These are phyloP conservation scores for Magnaporthiopsis poae DNA, from an alignment of 2,329 filamentous ascomycete species.

Conservation along the genomic window DNA sequence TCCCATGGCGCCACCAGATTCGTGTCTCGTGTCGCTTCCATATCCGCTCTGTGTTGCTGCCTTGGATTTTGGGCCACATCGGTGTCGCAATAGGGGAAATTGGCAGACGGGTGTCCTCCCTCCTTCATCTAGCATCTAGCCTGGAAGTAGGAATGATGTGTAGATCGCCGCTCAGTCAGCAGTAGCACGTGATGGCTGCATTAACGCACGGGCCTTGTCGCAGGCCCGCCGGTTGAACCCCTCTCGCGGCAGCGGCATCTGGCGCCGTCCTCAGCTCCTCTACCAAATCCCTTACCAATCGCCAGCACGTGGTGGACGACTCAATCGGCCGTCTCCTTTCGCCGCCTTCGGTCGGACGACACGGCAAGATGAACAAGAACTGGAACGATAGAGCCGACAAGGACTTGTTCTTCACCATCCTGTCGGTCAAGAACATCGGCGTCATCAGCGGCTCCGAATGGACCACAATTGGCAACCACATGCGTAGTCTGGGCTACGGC, in stretches of 20 bases:
- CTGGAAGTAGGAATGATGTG: neutral
- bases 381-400: constrained; percentile 54
- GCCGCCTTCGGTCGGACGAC: neutral
- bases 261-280: constrained; percentile 10
- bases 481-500: constrained; percentile 49
- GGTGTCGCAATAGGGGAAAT: neutral
- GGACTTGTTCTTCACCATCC: constrained; percentile 53
- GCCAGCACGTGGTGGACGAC: constrained; percentile 7
- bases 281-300: constrained; percentile 18
- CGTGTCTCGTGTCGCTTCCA: neutral
- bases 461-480: constrained; percentile 51
- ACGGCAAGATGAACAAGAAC: constrained; percentile 43
- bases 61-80: neutral
- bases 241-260: neutral
- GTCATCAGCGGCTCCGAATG: constrained; percentile 54
- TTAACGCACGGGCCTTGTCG: neutral
- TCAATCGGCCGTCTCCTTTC: constrained; percentile 3
- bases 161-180: neutral
- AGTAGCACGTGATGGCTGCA: neutral
- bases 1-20: neutral
- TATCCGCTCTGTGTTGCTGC: neutral
- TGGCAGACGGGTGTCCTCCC: no score
- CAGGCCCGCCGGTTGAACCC: neutral
- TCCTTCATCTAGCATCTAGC: no score
- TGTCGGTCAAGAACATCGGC: constrained; percentile 53